phyloP scores from a whole-genome alignment of 306 rosid species.

The Lathyrus aphaca region DNA sequence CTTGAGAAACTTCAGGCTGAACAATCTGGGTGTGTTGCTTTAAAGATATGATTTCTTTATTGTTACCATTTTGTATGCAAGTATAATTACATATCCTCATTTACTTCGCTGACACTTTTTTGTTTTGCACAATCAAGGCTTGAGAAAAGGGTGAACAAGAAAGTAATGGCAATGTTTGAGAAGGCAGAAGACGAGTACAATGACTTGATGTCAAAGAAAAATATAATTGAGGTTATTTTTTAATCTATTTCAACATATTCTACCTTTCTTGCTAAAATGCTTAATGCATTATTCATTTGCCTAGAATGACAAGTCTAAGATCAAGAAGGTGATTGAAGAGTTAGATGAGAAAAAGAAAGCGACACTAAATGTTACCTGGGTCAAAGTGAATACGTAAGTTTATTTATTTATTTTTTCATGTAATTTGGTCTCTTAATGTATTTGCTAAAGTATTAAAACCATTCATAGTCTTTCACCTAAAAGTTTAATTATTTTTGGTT shows the following conservation, averaged over 20 bases:
- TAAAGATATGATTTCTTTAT: conserved; percentile 17
- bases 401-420: neutral
- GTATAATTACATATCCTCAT: conserved; percentile 10
- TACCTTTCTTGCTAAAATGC: conserved; percentile 36
- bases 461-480: neutral
- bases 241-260: conserved; percentile 21
- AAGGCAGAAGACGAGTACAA: conserved; percentile 99
- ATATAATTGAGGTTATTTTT: conserved; percentile 84
- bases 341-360: conserved; percentile 98
- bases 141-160: conserved; percentile 98
- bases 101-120: conserved; percentile 36
- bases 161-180: conserved; percentile 99
- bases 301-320: conserved; percentile 93
- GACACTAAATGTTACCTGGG: conserved; percentile 90
- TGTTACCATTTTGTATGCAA: conserved; percentile 18
- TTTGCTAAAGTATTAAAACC: conserved; percentile 7
- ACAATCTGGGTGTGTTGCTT: conserved; percentile 78
- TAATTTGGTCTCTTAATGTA: conserved; percentile 30
- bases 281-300: conserved; percentile 42
- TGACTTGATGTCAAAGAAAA: conserved; percentile 89
- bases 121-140: conserved; percentile 57
- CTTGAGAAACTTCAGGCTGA: conserved; percentile 79
- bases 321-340: conserved; percentile 96
- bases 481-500: conserved; percentile 8
- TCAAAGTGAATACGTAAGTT: conserved; percentile 79